phyloP scores from a whole-genome alignment of 2,329 filamentous ascomycete genomes.

The Ceratocystis diversiconidia region DNA sequence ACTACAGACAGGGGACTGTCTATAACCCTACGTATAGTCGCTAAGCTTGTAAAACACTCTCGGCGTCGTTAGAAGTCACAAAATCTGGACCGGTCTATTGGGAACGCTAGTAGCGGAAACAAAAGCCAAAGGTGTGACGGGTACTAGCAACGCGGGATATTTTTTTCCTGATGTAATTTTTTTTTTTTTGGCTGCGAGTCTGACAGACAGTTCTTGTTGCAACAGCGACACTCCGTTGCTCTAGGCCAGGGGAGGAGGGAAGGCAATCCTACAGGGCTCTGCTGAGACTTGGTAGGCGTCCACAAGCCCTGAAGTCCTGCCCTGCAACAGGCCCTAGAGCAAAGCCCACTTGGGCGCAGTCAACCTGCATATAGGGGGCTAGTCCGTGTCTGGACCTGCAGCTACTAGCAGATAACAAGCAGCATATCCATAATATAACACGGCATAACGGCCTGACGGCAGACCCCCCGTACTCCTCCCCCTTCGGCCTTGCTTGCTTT shows the following conservation, averaged over 20 bases:
- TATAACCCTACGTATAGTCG: too few species aligned
- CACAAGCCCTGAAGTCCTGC: neutral
- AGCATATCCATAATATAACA: too few species aligned
- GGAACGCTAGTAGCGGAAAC: neutral
- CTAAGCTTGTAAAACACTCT: too few species aligned
- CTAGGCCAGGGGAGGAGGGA: neutral
- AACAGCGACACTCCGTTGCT: neutral
- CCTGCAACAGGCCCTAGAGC: neutral
- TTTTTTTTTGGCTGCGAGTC: neutral
- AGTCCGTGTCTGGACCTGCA: neutral
- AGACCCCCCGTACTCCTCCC: neutral
- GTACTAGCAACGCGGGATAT: neutral
- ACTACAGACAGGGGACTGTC: too few species aligned
- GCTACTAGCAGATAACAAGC: too few species aligned
- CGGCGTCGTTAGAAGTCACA: too few species aligned
- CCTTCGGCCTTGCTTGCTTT: neutral
- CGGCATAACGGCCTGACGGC: too few species aligned
- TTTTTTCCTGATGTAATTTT: neutral
- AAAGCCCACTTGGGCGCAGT: neutral
- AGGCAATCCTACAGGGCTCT: neutral
- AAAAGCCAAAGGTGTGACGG: neutral
- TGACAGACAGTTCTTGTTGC: too few species aligned
- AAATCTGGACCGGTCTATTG: neutral
- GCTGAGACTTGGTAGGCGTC: neutral
- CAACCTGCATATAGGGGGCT: neutral